Evolutionary conservation across 306 rosid genomes (phyloP), one percentile per base, ranked within the genome.

Genomic region (Acacia melanoxylon): DNA sequence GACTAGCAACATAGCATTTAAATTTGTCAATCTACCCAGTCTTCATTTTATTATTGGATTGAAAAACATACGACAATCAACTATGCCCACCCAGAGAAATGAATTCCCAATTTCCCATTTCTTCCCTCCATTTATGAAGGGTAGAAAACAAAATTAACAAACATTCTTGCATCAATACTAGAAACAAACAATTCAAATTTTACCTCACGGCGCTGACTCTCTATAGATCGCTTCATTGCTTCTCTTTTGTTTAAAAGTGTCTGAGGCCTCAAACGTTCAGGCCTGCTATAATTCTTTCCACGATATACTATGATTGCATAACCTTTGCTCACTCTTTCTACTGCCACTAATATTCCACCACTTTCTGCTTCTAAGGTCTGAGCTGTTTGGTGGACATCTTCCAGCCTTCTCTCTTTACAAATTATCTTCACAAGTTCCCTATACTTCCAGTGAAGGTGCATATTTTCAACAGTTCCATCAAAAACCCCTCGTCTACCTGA

Each of bases 361-460:
- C 98, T 95, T 86, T 93, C 99, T 63, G 91, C 86, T 89, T 93
- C 99, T 82, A 95, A 88, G 83, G 89, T 91, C 72, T 42, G 88
- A 72, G 97, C 99, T 71, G 86, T 85, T 84, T 88, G 88, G 59
- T 87, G 87, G 74, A 83, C 95, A 83, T 73, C 77, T 83, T 85
- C 87, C 75, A 78, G 74, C 87, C 74, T 91, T 80, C 80, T 79
- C 68, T 77, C 87, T 46, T 83, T 86, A 82, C 89, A 84, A 61
- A 95, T 84, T 81, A 95, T 85, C 92, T 95, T 95, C 83, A 93
- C 93, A 11, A 95, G 98, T 83, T 95, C 99, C 86, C 98, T 93
- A 79, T 95, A 95, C 85, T 95, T 95, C 99, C 98, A 95, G 85
- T 95, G 99, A 76, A 95, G 99, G 83, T 95, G 98, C 99, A 95